phyloP scores from a whole-genome alignment of 768 basidiomycete species.

The Dictyophora rubrovolvata region DNA sequence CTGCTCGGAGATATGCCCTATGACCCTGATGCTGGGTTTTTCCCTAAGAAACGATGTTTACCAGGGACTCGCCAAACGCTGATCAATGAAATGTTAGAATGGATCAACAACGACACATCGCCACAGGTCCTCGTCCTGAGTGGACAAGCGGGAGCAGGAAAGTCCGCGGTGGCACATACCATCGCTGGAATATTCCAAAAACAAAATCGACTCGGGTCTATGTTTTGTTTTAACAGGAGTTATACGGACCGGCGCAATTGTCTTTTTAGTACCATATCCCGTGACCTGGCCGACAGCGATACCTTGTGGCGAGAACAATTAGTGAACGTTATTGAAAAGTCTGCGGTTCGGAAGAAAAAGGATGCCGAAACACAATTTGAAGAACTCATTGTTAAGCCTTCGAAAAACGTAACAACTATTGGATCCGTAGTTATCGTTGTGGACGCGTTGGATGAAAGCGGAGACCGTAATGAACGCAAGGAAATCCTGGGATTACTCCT shows the following conservation, averaged over 20 bases:
- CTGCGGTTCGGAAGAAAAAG: constrained; percentile 5
- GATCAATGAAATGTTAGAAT: constrained; percentile 13
- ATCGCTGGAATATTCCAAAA: constrained; percentile 19
- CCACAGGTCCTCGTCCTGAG: constrained; percentile 19
- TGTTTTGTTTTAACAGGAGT: constrained; percentile 23
- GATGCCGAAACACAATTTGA: constrained; percentile 12
- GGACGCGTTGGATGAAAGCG: constrained; percentile 29
- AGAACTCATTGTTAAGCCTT: constrained; percentile 12
- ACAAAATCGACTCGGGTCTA: constrained; percentile 21
- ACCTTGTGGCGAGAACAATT: neutral
- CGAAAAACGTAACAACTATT: neutral
- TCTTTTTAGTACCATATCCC: constrained; percentile 24
- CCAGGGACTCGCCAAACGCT: neutral
- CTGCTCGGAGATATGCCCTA: neutral
- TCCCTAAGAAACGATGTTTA: neutral
- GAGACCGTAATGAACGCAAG: neutral
- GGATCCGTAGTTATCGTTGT: constrained; percentile 21
- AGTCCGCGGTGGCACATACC: constrained; percentile 27
- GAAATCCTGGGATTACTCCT: constrained; percentile 17
- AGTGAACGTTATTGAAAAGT: neutral
- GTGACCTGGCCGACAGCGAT: constrained; percentile 19
- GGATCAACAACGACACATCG: constrained; percentile 11
- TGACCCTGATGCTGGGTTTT: neutral
- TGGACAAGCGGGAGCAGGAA: constrained; percentile 28
- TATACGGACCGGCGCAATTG: constrained; percentile 14